Percentiles rank a stretch among this genome's conserved stretches.
phyloP scores from a whole-genome alignment of 164 flowering plant species.

The Kingdonia uniflora region DNA sequence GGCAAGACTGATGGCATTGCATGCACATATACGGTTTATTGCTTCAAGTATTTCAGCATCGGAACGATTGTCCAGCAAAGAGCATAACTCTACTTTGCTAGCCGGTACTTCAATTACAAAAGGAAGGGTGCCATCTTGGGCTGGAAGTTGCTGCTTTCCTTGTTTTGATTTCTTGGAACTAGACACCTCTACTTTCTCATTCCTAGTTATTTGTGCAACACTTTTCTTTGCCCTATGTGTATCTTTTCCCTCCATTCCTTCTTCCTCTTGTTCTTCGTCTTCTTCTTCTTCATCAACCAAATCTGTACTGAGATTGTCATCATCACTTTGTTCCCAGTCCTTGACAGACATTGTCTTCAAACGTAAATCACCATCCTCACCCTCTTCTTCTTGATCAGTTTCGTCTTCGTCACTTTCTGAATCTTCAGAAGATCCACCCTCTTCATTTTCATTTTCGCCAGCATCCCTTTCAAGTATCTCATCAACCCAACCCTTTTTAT shows the following conservation, averaged over 20 bases:
- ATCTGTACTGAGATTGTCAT: slow-evolving; percentile 41
- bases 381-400: slow-evolving; percentile 23
- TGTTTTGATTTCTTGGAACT: slow-evolving; percentile 17
- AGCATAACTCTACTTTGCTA: slow-evolving; percentile 44
- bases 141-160: slow-evolving; percentile 13
- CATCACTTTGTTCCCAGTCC: slow-evolving; percentile 98
- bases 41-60: slow-evolving; percentile 51
- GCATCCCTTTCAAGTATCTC: slow-evolving; percentile 46
- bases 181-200: slow-evolving; percentile 9
- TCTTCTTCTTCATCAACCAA: slow-evolving; percentile 34
- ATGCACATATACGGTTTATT: slow-evolving; percentile 55
- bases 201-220: slow-evolving; percentile 11
- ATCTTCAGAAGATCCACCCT: slow-evolving; percentile 37
- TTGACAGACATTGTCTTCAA: slow-evolving; percentile 29
- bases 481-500: slow-evolving; percentile 69
- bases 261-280: slow-evolving; percentile 25
- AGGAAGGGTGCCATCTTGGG: slow-evolving; percentile 39
- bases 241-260: slow-evolving; percentile 14
- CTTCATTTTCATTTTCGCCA: slow-evolving; percentile 30
- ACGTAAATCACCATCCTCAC: slow-evolving; percentile 18
- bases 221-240: slow-evolving; percentile 12
- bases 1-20: slow-evolving; percentile 64
- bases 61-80: slow-evolving; percentile 47
- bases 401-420: slow-evolving; percentile 34
- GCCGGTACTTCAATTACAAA: slow-evolving; percentile 71